phyloP scores from a whole-genome alignment of 1,139 yeast species.

The Candida sanyaensis region DNA sequence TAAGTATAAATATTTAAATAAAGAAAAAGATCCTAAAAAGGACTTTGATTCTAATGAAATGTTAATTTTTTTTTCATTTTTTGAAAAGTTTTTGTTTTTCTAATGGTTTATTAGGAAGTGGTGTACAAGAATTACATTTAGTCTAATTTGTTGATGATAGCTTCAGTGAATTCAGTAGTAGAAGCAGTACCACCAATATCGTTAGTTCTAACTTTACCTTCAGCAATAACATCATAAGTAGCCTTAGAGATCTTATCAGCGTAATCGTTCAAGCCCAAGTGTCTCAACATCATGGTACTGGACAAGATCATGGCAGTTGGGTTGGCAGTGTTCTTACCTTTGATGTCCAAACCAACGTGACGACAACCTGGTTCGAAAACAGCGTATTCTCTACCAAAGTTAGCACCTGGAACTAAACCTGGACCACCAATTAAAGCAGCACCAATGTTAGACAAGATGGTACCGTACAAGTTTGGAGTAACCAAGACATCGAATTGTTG shows the following conservation, averaged over 20 bases:
- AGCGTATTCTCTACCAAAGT: slow-evolving; percentile 96
- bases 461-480: slow-evolving; percentile 97
- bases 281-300: slow-evolving; percentile 89
- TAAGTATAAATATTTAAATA: not conserved
- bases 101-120: no score
- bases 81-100: not conserved
- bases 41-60: not conserved
- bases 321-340: slow-evolving; percentile 94
- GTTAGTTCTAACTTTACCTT: slow-evolving; percentile 74
- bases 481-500: slow-evolving; percentile 98
- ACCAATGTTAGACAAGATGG: slow-evolving; percentile 95
- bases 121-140: slow-evolving; percentile 1
- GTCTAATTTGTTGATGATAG: slow-evolving; percentile 65
- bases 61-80: not conserved
- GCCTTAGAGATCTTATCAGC: slow-evolving; percentile 90
- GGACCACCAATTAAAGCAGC: slow-evolving; percentile 99
- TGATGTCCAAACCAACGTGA: slow-evolving; percentile 96
- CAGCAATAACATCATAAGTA: slow-evolving; percentile 85
- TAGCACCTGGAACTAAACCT: slow-evolving; percentile 98
- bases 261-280: slow-evolving; percentile 79
- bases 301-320: slow-evolving; percentile 98
- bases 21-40: not conserved
- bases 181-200: slow-evolving; percentile 90
- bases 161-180: slow-evolving; percentile 92
- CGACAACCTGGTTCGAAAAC: slow-evolving; percentile 99